phyloP scores from a whole-genome alignment of 2,329 filamentous ascomycete genomes.

The Chaetomiaceae sp. region DNA sequence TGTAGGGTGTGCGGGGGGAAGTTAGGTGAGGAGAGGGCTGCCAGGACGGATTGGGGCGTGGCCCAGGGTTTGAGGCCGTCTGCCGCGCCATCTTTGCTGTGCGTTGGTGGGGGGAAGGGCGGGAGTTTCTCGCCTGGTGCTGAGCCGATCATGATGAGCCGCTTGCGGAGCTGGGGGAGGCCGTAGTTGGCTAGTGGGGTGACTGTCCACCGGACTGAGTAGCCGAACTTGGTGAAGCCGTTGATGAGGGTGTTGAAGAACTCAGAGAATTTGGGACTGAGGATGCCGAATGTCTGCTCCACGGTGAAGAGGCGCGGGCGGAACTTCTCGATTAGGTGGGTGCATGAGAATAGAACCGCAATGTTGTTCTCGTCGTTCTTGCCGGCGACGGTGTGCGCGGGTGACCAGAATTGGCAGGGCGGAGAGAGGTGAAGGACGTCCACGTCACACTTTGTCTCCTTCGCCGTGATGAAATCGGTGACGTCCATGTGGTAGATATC shows the following conservation, averaged over 20 bases:
- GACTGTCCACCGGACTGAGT: conserved; percentile 65
- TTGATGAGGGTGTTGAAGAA: conserved; percentile 58
- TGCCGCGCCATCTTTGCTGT: conserved; percentile 40
- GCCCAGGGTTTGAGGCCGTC: conserved; percentile 36
- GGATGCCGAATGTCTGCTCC: conserved; percentile 72
- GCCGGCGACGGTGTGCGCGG: conserved; percentile 58
- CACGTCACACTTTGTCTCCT: conserved; percentile 36
- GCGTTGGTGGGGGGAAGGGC: conserved; percentile 57
- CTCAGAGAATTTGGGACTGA: conserved; percentile 44
- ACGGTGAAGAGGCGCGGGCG: conserved; percentile 68
- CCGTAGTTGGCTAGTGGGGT: conserved; percentile 49
- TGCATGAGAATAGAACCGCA: conserved; percentile 50
- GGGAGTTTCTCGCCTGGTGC: conserved; percentile 68
- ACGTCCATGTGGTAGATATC: conserved; percentile 45
- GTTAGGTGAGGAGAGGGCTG: conserved; percentile 25
- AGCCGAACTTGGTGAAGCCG: conserved; percentile 60
- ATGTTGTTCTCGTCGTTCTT: conserved; percentile 64
- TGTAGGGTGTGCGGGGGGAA: conserved; percentile 33
- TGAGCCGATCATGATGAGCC: conserved; percentile 53
- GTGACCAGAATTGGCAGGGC: conserved; percentile 72
- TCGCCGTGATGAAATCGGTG: conserved; percentile 43
- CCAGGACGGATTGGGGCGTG: conserved; percentile 42
- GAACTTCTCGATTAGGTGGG: conserved; percentile 50
- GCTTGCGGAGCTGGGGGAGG: conserved; percentile 43
- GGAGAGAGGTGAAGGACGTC: conserved; percentile 73